Conservation (phyloP, 2,329 filamentous ascomycete species). For the Colletotrichum sp. region DNA sequence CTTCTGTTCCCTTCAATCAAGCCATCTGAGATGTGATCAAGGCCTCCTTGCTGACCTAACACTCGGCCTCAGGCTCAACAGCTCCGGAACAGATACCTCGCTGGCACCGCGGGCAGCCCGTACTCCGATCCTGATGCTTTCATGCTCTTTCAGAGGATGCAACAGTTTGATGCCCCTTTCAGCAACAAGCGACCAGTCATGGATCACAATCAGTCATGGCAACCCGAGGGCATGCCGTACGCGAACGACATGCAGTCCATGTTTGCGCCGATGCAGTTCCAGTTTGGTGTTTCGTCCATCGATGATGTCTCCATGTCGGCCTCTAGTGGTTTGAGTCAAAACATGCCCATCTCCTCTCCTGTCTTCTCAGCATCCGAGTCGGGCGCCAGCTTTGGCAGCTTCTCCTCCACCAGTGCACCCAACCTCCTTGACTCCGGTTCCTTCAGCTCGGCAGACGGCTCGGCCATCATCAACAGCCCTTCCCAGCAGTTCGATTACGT, state of each 20-base stretch:
- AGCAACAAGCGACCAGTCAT: slow-evolving; percentile 10
- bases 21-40: slow-evolving; percentile 17
- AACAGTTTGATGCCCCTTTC: slow-evolving; percentile 2
- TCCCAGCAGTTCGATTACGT: slow-evolving; percentile 10
- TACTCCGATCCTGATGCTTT: slow-evolving; percentile 11
- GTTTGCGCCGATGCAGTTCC: slow-evolving; percentile 15
- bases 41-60: not conserved
- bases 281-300: not conserved
- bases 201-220: not conserved
- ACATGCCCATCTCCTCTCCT: not conserved
- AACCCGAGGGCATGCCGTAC: not conserved
- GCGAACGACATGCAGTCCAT: slow-evolving; percentile 15
- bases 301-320: not conserved
- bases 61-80: slow-evolving; percentile 12
- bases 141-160: slow-evolving; percentile 7
- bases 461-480: not conserved
- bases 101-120: slow-evolving; percentile 22
- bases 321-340: not conserved
- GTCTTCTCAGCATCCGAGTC: slow-evolving; percentile 3
- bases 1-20: not conserved
- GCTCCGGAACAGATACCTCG: slow-evolving; percentile 22
- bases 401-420: slow-evolving; percentile 13
- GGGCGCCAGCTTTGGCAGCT: slow-evolving; percentile 14
- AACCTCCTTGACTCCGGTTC: slow-evolving; percentile 7
- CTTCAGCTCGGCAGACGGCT: slow-evolving; percentile 3